Evolutionary conservation across 495 filamentous ascomycete species (phyloP), one percentile per base, ranked within the genome.

Genomic region (Baudoinia panamericana): DNA sequence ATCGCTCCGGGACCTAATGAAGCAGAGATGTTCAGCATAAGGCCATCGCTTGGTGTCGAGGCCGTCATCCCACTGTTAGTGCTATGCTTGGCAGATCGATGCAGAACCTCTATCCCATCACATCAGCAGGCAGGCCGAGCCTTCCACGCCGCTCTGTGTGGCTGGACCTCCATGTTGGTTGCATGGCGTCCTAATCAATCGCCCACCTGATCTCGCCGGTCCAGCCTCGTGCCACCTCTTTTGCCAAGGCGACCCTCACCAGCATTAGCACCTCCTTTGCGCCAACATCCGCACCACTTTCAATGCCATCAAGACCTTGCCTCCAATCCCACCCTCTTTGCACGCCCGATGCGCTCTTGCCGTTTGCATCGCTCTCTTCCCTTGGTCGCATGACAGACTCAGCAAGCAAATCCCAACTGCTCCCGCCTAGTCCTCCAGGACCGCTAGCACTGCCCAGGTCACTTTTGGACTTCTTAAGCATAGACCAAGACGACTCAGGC

Each of bases 321-420:
- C 86, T 63, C 86, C 86, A 95, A 61, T 95, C 86, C 86, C 86
- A 93, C 0, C 78, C 79, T 36, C 82, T 65, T 56, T 71, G 68
- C 12, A 53, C 45, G n/a, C 79, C 54, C 20, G 78, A 71, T 0
- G 67, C 68, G 20, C 69, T 73, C 34, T 68, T 65, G 25, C 68
- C 57, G 42, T 72, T 66, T 3, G 34, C 38, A 65, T 72, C 35
- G 63, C 68, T 34, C 71, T 71, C 46, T 45, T 59, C 5, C 18
- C 16, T 6, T 30, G 7, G 8, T 2, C 4, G n/a, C 46, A 42
- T 39, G 19, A 12, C 18, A 16, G 32, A 39, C 35, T 15, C 8
- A 29, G 47, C 42, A 29, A 41, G 30, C 45, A 41, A 4, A 16
- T 45, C 47, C 32, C 23, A 39, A 15, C 32, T 32, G 31, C 39